Evolutionary conservation across 2,329 filamentous ascomycete species (phyloP), one percentile per base, ranked within the genome.

Genomic region (Aspergillus ruber): DNA sequence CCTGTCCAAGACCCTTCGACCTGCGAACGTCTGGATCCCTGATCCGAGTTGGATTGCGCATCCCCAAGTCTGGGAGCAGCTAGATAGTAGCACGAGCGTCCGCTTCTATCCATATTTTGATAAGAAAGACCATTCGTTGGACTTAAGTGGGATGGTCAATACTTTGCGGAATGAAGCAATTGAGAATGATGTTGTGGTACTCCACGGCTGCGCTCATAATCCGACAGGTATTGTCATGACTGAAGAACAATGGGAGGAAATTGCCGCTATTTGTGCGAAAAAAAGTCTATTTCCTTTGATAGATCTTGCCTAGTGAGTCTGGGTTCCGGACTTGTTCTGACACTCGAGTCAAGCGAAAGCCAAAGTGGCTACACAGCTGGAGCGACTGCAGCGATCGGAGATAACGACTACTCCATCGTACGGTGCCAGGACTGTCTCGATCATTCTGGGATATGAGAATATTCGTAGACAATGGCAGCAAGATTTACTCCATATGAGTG

Each of bases 41-140:
- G 85, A 86, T 68, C 90, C 89, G 39, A 95, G 89, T 47, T 95
- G 89, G 90, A 85, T 83, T 56, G 95, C 95, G 73, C 90, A 95
- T 80, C 83, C 89, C 74, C 88, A 93, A 71, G 91, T 95, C 74
- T 91, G 94, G 73, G 78, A 74, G 70, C 91, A 93, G 64, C 86
- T 91, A 59, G 23, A 25, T 9, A 9, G 23, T 3, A 76, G 78
- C 56, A 74, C 94, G n/a, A 74, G 80, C 25, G 79, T 85, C 60
- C 81, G 82, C 57, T 80, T 80, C 53, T 95, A 95, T 72, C 88
- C 88, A 44, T 95, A 95, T 77, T 95, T 90, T 72, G 81, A 83
- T 66, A 83, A 87, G 4, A 25, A 36, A 10, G 49, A 27, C 9
- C 41, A 45, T 17, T 15, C 17, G 8, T 23, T 55, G 9, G 46